phyloP scores from a whole-genome alignment of 805 yeast species.

The Wickerhamiella cacticola region DNA sequence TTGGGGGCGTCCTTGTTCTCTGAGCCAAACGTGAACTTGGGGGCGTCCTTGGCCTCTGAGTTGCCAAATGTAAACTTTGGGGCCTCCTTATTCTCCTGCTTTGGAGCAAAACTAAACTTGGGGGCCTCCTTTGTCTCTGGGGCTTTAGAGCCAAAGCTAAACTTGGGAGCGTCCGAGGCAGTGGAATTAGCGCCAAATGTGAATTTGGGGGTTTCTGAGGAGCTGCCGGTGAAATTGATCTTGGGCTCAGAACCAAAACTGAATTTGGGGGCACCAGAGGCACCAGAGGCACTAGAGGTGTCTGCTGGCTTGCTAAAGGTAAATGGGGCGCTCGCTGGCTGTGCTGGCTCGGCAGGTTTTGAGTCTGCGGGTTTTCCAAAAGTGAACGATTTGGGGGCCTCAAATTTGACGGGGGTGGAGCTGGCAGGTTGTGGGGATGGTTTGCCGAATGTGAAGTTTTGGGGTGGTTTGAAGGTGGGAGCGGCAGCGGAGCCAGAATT shows the following conservation, averaged over 20 bases:
- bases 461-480: slow-evolving; percentile 6
- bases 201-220: slow-evolving; percentile 10
- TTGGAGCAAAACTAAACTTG: slow-evolving; percentile 5
- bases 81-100: neutral
- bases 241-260: slow-evolving; percentile 5
- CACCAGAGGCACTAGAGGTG: slow-evolving; percentile 4
- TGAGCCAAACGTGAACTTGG: slow-evolving; percentile 18
- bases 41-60: neutral
- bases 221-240: neutral
- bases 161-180: slow-evolving; percentile 20
- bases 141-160: slow-evolving; percentile 4
- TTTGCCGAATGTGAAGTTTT: slow-evolving; percentile 9
- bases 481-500: neutral
- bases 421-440: neutral
- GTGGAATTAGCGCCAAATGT: slow-evolving; percentile 13
- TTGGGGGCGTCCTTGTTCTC: slow-evolving; percentile 15
- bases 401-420: neutral
- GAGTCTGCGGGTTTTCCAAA: slow-evolving; percentile 1
- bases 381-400: neutral
- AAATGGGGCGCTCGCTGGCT: neutral
- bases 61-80: neutral
- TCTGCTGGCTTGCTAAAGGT: slow-evolving; percentile 8
- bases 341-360: slow-evolving; percentile 13
- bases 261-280: slow-evolving; percentile 20
- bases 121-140: neutral